Evolutionary conservation across 768 basidiomycete genomes (phyloP), one percentile per base, ranked within the genome.

Genomic region (Pisolithus marmoratus): DNA sequence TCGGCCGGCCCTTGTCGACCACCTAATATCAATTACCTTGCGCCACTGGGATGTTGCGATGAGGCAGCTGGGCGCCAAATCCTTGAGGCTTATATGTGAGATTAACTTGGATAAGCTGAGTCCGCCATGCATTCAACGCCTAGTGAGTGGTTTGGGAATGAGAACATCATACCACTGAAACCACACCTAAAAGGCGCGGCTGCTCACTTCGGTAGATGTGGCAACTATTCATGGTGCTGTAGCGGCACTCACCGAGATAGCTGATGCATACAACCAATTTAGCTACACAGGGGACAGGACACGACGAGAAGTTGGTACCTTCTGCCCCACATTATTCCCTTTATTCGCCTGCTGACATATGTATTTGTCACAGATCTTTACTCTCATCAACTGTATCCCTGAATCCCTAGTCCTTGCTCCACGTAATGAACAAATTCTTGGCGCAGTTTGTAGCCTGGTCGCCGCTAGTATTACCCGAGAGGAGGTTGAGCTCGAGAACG

Each of bases 41-140:
- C 76, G 88, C 48, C 95, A 98, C 67, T 97, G 94, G 94, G 94
- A 97, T 62, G 66, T 78, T 4, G 67, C 77, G 23, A 87, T 98
- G 81, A 78, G 94, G 50, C 76, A 80, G 50, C 71, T 92, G 11
- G 90, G 84, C 22, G 82, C 93, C 8, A 77, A 84, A 59, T 87
- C 94, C 11, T 70, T 96, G 51, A 75, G 82, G 41, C 70, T 72
- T 14, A 78, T 96, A 48, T 87, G 86, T 59, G 70, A 79, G 46
- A 64, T 80, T 29, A 82, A 90, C 63, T 72, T 87, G 12, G 54
- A 66, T 14, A 66, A 47, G 17, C 70, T 90, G 11, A 84, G 81
- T 0, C 78, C 80, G 20, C 49, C 60, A 63, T 54, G 76, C 74
- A 38, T 73, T 72, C 56, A 59, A 17, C 77, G 76, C 68, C 74